phyloP scores from a whole-genome alignment of 805 yeast species.

The Myxozyma melibiosi region DNA sequence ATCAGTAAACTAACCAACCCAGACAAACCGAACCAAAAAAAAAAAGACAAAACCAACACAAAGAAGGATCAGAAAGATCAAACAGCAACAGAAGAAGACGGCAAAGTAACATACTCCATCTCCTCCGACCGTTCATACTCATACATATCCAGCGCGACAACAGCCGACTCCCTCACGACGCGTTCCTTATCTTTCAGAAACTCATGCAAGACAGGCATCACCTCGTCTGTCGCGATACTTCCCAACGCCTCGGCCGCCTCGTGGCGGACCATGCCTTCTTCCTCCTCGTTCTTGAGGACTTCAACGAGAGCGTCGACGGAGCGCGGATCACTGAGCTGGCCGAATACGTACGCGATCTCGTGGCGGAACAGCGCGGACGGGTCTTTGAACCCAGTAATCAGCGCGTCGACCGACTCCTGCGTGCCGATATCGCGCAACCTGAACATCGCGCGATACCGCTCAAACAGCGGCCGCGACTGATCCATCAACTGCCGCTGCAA shows the following conservation, averaged over 20 bases:
- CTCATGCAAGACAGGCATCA: slow-evolving; percentile 79
- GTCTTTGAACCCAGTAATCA: slow-evolving; percentile 87
- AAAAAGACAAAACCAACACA: neutral
- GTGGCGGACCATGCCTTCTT: slow-evolving; percentile 99
- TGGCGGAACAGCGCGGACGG: slow-evolving; percentile 94
- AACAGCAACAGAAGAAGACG: neutral
- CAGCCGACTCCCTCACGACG: slow-evolving; percentile 95
- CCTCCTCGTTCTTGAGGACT: slow-evolving; percentile 71
- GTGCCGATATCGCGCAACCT: slow-evolving; percentile 93
- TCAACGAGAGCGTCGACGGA: slow-evolving; percentile 85
- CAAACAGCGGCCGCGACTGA: slow-evolving; percentile 76
- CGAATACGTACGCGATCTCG: slow-evolving; percentile 97
- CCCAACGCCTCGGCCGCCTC: slow-evolving; percentile 99
- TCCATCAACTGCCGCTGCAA: slow-evolving; percentile 72
- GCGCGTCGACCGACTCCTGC: slow-evolving; percentile 88
- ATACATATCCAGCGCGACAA: slow-evolving; percentile 97
- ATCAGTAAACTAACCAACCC: too few relatives aligned
- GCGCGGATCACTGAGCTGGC: slow-evolving; percentile 92
- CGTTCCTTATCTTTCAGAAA: slow-evolving; percentile 78
- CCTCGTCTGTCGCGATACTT: slow-evolving; percentile 93
- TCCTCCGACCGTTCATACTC: slow-evolving; percentile 65
- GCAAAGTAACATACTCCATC: slow-evolving; percentile 26
- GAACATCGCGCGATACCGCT: slow-evolving; percentile 98
- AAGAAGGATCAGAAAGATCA: neutral
- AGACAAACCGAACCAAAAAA: neutral